Conservation (phyloP, 129 eudicot species). For the Flaveria bidentis region DNA sequence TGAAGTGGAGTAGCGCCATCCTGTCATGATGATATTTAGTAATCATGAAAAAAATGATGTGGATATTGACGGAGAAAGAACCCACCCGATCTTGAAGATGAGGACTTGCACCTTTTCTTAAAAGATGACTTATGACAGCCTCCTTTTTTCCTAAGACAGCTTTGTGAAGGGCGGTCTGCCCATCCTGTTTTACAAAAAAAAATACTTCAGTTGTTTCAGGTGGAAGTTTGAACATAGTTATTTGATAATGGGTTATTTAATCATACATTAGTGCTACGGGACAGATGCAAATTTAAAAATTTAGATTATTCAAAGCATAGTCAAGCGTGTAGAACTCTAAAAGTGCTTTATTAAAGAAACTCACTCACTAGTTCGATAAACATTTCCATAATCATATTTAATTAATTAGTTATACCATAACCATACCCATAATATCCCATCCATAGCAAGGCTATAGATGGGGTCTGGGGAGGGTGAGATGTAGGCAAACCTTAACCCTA, state of each 20-base stretch:
- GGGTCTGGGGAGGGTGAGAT: no score
- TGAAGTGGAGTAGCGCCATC: slow-evolving; percentile 95
- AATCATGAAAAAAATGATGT: background rate
- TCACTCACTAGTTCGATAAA: background rate
- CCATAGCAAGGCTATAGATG: no score
- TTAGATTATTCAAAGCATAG: background rate
- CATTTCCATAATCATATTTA: background rate
- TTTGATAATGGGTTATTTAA: background rate
- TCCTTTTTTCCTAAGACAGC: slow-evolving; percentile 80
- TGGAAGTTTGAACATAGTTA: background rate
- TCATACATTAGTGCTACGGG: background rate
- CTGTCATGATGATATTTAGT: slow-evolving; percentile 34
- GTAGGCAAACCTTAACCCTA: no score
- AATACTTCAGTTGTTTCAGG: slow-evolving; percentile 10
- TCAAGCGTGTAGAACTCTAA: background rate
- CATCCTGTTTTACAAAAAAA: slow-evolving; percentile 55
- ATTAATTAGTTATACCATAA: background rate
- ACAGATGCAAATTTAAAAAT: background rate
- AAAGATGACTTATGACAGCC: slow-evolving; percentile 84
- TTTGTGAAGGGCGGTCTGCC: slow-evolving; percentile 76
- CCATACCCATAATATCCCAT: no score
- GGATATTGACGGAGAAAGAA: slow-evolving; percentile 7
- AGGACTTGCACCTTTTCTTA: slow-evolving; percentile 90
- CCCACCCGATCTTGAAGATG: slow-evolving; percentile 65
- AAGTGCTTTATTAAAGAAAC: background rate